Conservation (phyloP, 2,329 filamentous ascomycete species). For the Ceratocystis alfenasii region DNA sequence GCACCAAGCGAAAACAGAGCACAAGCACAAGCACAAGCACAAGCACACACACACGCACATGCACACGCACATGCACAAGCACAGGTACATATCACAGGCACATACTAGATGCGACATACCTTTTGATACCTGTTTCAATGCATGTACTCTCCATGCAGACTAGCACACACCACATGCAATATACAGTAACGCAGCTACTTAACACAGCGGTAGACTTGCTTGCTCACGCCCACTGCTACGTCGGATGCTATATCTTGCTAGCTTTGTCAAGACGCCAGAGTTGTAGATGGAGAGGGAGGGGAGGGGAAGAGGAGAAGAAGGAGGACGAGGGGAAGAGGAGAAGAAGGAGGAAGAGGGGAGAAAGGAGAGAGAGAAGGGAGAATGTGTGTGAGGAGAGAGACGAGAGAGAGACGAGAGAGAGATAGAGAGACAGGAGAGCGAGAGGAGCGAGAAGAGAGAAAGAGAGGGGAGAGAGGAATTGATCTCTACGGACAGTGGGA, state of each 20-base stretch:
- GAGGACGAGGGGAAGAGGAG: not conserved
- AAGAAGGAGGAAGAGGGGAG: not conserved
- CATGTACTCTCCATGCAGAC: not conserved
- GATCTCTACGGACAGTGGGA: not conserved
- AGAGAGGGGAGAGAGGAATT: not conserved
- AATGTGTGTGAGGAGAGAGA: no score
- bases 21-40: not conserved
- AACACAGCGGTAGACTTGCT: not conserved
- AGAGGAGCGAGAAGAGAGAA: no score
- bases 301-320: not conserved
- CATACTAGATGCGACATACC: not conserved
- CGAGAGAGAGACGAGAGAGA: not conserved
- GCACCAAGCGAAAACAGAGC: not conserved
- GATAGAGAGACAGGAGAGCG: not conserved
- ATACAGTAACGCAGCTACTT: not conserved
- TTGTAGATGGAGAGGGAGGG: not conserved
- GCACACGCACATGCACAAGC: not conserved
- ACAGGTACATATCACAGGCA: not conserved
- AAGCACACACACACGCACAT: not conserved
- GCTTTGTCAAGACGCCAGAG: not conserved
- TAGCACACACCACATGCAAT: not conserved
- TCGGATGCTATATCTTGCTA: not conserved
- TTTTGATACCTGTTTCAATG: not conserved
- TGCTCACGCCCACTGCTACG: not conserved
- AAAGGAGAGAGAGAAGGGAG: no score